Conservation (phyloP, 768 basidiomycete species). For the Termitomyces sp. region DNA sequence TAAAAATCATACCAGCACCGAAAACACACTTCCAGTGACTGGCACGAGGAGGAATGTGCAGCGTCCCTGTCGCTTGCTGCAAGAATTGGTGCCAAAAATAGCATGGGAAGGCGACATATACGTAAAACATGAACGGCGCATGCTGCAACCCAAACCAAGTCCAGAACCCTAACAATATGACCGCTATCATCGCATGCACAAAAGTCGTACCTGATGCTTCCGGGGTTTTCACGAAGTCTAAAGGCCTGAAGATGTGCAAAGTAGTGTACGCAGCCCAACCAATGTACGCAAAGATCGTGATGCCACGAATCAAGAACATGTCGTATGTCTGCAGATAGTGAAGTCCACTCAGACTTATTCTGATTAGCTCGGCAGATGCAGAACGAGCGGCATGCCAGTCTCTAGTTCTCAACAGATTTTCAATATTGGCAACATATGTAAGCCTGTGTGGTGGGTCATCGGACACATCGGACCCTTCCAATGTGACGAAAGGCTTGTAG, state of each 20-base stretch:
- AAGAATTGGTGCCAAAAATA: constrained; percentile 71
- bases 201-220: neutral
- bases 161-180: constrained; percentile 34
- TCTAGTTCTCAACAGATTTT: constrained; percentile 34
- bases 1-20: constrained; percentile 27
- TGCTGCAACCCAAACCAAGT: constrained; percentile 52
- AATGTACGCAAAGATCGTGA: constrained; percentile 67
- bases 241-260: constrained; percentile 46
- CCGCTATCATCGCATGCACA: constrained; percentile 16
- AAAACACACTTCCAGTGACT: constrained; percentile 14
- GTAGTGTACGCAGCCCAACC: constrained; percentile 76
- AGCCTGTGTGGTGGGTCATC: constrained; percentile 27
- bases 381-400: constrained; percentile 46
- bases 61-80: constrained; percentile 17
- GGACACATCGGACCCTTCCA: constrained; percentile 27
- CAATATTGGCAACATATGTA: constrained; percentile 33
- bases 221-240: constrained; percentile 12
- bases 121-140: constrained; percentile 67
- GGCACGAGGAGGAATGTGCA: constrained; percentile 6
- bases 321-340: constrained; percentile 86
- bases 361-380: constrained; percentile 46
- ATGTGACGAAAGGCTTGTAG: constrained; percentile 55
- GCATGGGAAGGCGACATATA: constrained; percentile 70
- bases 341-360: constrained; percentile 50
- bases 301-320: constrained; percentile 58